Base-by-base conservation (phyloP, 495 filamentous ascomycete genomes). In the Penicillium cinerascens region DNA sequence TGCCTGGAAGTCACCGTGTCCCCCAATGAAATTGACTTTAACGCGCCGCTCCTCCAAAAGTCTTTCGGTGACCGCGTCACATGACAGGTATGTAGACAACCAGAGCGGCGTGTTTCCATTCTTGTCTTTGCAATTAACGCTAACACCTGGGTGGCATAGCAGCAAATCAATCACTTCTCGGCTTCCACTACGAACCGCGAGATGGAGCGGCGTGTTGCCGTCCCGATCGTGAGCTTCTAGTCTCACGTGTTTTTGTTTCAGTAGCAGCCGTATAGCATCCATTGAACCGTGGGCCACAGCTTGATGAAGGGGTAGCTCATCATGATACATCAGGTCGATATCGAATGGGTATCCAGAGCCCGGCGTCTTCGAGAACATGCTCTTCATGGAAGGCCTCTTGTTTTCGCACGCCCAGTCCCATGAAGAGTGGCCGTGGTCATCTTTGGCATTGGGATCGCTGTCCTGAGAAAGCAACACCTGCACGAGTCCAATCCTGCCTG, bases 21-120 rank as follows among this genome's bases (percentile, higher is more conserved):
- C 46, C 21, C 46, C 46, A n/a, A 48, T 26, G 18, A 50, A 44
- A 44, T 53, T 58, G n/a, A 58, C 17, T 8, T 53, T 21, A 17
- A 58, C 47, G 3, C 33, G 27, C 53, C 35, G 33, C 33, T 48
- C 35, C 35, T 26, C 26, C 6, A 56, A 42, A 18, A 58, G 26
- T 42, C 45, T 49, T 26, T 49, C 37, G 26, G 45, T 53, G 20
- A 50, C 49, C 20, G 40, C 42, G 17, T 54, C 20, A 42, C 8
- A 47, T 18, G 21, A 53, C 36, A 41, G 42, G 42, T 49, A 36
- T 49, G 35, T 53, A 35, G 50, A 52, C 15, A 58, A 20, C 50
- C 21, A 58, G 36, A 58, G 45, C 13, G 46, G 50, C 41, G 50
- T 58, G 39, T 58, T 58, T 2, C 50, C 37, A 39, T 46, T 4